These are phyloP conservation scores for Chaetomium globosum DNA, from an alignment of 2,329 filamentous ascomycete genomes.

Conservation along the genomic window DNA sequence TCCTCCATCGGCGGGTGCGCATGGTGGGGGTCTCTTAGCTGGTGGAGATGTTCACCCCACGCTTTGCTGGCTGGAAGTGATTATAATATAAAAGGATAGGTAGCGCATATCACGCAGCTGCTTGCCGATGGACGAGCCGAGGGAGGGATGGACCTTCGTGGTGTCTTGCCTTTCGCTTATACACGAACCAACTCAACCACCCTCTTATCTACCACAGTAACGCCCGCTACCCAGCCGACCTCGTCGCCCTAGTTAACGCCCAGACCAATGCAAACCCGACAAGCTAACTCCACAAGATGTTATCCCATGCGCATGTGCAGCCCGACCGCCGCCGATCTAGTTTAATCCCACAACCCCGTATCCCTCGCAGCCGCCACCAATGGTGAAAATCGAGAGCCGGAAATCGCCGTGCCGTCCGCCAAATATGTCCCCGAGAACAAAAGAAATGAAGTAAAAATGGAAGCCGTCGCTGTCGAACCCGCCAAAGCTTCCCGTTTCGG, in stretches of 20 bases:
- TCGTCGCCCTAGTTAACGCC: background rate
- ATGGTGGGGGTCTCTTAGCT: background rate
- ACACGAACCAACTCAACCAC: too few relatives aligned
- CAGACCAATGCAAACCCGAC: background rate
- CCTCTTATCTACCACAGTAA: too few relatives aligned
- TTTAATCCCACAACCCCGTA: background rate
- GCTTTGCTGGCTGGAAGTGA: background rate
- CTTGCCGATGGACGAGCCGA: background rate
- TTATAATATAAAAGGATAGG: background rate
- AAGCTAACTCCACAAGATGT: background rate
- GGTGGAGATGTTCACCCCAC: conserved; percentile 4
- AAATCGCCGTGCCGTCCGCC: background rate
- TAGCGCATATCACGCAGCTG: background rate
- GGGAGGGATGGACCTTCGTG: background rate
- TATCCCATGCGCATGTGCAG: too few relatives aligned
- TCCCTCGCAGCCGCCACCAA: background rate
- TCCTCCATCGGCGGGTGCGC: background rate
- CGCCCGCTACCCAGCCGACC: background rate
- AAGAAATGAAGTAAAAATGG: background rate
- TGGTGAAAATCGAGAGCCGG: background rate
- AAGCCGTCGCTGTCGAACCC: background rate
- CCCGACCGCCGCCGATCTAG: background rate
- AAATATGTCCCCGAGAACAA: background rate
- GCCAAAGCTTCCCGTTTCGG: too few relatives aligned
- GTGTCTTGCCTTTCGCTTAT: background rate